A percentile compares a stretch with the other conserved stretches of the same genome.
Conservation (phyloP, 2,329 filamentous ascomycete genomes). For the Sphaerulina vaccinii region DNA sequence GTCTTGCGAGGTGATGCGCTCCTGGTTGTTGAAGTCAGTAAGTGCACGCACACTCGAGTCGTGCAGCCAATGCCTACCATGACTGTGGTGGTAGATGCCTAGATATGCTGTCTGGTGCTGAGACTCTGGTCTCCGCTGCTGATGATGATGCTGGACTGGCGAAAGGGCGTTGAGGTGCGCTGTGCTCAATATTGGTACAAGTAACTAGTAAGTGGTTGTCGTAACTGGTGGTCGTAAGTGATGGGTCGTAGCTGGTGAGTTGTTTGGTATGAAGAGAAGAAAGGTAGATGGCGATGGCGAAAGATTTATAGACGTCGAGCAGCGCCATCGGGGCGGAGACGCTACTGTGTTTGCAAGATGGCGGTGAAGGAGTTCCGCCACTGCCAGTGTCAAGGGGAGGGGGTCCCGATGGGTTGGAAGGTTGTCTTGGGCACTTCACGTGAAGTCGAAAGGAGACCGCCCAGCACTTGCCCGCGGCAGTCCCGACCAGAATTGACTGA, state of each 20-base stretch:
- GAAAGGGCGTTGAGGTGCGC: not conserved
- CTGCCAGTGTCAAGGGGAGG: not conserved
- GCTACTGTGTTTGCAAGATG: not conserved
- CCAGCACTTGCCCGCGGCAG: not conserved
- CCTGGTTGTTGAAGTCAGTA: slow-evolving; percentile 12
- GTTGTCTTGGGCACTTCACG: not conserved
- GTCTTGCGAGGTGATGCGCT: slow-evolving; percentile 15
- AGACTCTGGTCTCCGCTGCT: not conserved
- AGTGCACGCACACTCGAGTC: not conserved
- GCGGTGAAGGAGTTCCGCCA: not conserved
- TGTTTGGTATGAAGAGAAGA: slow-evolving; percentile 5
- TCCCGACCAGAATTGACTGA: not conserved
- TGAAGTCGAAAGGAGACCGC: not conserved
- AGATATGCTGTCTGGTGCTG: not conserved
- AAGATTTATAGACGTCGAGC: not conserved
- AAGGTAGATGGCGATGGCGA: not conserved
- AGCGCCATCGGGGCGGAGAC: not conserved
- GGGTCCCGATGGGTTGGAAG: not conserved
- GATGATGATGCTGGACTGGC: not conserved
- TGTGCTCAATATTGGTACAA: not conserved
- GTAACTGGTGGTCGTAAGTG: not conserved
- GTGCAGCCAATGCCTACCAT: slow-evolving; percentile 10
- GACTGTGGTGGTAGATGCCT: not conserved
- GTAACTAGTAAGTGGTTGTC: not conserved
- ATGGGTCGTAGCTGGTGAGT: too few relatives aligned